Evolutionary conservation across 1,284 basidiomycete genomes (phyloP).

Genomic region (Amylostereum areolatum): DNA sequence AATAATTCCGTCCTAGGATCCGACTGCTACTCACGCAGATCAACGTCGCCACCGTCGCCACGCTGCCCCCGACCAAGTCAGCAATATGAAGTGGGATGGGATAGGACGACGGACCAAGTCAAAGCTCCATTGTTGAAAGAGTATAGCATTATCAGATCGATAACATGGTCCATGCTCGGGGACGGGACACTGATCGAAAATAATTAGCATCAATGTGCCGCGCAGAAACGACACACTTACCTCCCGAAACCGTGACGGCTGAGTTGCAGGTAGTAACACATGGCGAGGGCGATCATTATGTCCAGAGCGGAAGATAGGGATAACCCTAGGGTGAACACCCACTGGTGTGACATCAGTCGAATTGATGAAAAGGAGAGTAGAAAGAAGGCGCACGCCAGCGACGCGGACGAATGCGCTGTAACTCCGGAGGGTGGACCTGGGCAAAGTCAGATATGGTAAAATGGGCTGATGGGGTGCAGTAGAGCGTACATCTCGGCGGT

Average conservation of each 20-base stretch:
- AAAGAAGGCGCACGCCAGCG: not conserved
- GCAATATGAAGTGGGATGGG: too few relatives aligned
- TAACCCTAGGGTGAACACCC: slow-evolving; percentile 47
- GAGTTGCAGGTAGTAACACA: slow-evolving; percentile 37
- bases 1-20: not conserved
- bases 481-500: too few relatives aligned
- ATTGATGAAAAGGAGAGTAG: not conserved
- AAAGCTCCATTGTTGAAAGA: not conserved
- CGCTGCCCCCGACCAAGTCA: slow-evolving; percentile 17
- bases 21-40: slow-evolving; percentile 32
- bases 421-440: not conserved
- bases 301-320: slow-evolving; percentile 41
- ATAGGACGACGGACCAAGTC: too few relatives aligned
- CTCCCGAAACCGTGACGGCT: slow-evolving; percentile 22
- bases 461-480: too few relatives aligned
- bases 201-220: too few relatives aligned
- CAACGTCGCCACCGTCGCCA: slow-evolving; percentile 31
- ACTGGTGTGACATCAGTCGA: slow-evolving; percentile 19
- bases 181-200: too few relatives aligned
- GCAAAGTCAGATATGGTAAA: too few relatives aligned
- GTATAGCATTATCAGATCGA: not conserved
- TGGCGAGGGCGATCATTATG: slow-evolving; percentile 37
- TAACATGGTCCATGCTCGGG: not conserved
- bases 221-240: too few relatives aligned
- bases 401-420: not conserved